Percentiles rank a stretch among this genome's conserved stretches.
Evolutionary conservation across 495 filamentous ascomycete species (phyloP).

Genomic region (Hyaloscypha variabilis): DNA sequence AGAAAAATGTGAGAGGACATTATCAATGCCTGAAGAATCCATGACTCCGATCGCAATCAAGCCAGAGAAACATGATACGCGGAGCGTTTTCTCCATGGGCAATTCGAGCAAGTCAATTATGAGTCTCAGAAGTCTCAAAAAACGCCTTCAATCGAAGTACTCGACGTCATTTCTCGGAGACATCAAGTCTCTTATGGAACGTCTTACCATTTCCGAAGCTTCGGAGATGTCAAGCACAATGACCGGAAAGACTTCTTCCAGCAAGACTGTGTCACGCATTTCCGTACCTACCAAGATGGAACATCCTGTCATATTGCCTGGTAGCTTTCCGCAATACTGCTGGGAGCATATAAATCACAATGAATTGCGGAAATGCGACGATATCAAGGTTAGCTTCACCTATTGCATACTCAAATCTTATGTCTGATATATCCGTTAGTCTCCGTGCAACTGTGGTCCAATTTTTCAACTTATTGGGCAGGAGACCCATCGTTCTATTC

Average conservation of each 20-base stretch:
- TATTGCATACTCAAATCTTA: not conserved
- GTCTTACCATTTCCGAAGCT: conserved; percentile 19
- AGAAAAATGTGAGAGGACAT: not conserved
- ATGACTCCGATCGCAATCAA: not conserved
- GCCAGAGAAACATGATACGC: not conserved
- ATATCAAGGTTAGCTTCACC: not conserved
- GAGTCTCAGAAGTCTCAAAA: conserved; percentile 18
- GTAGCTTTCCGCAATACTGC: conserved; percentile 23
- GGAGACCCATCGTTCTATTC: conserved; percentile 9
- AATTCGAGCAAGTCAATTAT: conserved; percentile 5
- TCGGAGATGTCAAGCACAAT: conserved; percentile 13
- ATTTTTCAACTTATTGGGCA: conserved; percentile 6
- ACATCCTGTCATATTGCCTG: conserved; percentile 15
- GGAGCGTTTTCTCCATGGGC: conserved; percentile 3
- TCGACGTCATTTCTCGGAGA: conserved; percentile 20
- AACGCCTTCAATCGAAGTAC: conserved; percentile 22
- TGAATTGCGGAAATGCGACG: conserved; percentile 13
- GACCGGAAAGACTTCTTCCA: not conserved
- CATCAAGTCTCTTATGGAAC: conserved; percentile 23
- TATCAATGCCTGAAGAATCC: not conserved
- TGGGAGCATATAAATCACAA: conserved; percentile 22
- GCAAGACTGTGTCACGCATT: not conserved
- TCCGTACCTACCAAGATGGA: not conserved
- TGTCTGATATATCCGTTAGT: not conserved
- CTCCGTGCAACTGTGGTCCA: not conserved